These are phyloP conservation scores for Boletus pseudo-olivaceus DNA, from an alignment of 768 basidiomycete genomes.

Conservation along the genomic window DNA sequence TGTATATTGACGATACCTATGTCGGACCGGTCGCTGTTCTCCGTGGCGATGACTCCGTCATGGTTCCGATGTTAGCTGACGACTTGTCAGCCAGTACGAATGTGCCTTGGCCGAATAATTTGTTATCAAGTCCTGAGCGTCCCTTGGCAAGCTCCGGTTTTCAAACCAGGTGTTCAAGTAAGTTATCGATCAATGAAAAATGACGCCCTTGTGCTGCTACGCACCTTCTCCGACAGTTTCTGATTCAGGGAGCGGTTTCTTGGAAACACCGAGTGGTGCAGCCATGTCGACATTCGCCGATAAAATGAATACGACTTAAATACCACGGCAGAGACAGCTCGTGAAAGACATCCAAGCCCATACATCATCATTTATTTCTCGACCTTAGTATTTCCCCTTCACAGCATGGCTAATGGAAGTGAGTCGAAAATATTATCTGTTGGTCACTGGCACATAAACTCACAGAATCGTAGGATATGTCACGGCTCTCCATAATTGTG, in stretches of 20 bases:
- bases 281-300: conserved; percentile 5
- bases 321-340: conserved; percentile 7
- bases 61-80: conserved; percentile 4
- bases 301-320: conserved; percentile 19
- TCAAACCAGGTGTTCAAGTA: conserved; percentile 18
- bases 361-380: not conserved
- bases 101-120: not conserved
- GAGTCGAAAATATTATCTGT: conserved; percentile 1
- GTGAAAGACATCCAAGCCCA: not conserved
- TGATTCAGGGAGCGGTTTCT: conserved; percentile 3
- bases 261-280: not conserved
- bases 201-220: not conserved
- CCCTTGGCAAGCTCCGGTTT: conserved; percentile 13
- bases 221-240: not conserved
- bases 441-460: not conserved
- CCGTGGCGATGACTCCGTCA: not conserved
- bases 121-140: conserved; percentile 1
- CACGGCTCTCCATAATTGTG: conserved; percentile 47
- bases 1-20: not conserved
- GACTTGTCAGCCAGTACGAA: not conserved
- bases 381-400: not conserved
- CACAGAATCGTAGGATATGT: conserved; percentile 26
- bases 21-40: not conserved
- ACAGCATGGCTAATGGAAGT: conserved; percentile 23
- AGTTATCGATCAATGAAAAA: conserved; percentile 10